Percentiles rank a stretch among this genome's conserved stretches.
Conservation (phyloP, 768 basidiomycete genomes). For the Pulveroboletus sp. region DNA sequence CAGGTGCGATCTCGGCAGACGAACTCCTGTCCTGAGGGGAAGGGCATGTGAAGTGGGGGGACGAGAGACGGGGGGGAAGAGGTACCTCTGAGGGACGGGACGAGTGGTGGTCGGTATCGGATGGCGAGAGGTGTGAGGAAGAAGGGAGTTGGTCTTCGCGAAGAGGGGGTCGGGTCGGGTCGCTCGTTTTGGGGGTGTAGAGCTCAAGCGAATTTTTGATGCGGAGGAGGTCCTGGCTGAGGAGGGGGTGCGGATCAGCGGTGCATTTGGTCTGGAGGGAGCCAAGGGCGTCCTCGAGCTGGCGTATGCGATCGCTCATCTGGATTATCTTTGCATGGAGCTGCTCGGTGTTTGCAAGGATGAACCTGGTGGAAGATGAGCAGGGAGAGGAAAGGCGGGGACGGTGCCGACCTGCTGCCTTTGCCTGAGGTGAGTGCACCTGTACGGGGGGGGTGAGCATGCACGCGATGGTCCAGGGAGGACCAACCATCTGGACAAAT, state of each 20-base stretch:
- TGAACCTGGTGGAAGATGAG: constrained; percentile 42
- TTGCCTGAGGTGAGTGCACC: constrained; percentile 59
- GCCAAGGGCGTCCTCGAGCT: constrained; percentile 58
- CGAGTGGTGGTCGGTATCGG: constrained; percentile 7
- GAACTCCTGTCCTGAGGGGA: constrained; percentile 22
- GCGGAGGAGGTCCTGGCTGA: constrained; percentile 52
- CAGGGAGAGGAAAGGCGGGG: background rate
- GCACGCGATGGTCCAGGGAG: background rate
- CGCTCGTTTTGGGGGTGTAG: constrained; percentile 36
- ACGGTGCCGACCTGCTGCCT: constrained; percentile 50
- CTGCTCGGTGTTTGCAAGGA: constrained; percentile 64
- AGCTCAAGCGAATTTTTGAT: constrained; percentile 68
- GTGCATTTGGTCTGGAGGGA: constrained; percentile 38
- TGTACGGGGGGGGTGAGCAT: constrained; percentile 18
- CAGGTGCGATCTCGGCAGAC: constrained; percentile 18
- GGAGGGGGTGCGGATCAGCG: constrained; percentile 47
- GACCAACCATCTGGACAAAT: constrained; percentile 54
- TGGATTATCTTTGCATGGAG: constrained; percentile 59
- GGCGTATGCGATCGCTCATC: constrained; percentile 58
- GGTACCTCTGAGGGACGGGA: constrained; percentile 26
- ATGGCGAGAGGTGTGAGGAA: constrained; percentile 7
- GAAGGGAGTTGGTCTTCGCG: constrained; percentile 13
- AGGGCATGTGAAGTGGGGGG: background rate
- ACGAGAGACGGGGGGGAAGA: background rate
- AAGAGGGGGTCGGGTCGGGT: background rate